A percentile compares a stretch with the other conserved stretches of the same genome.
Evolutionary conservation across 2,329 filamentous ascomycete species (phyloP).

Genomic region (Ophiostoma triangulosporum): DNA sequence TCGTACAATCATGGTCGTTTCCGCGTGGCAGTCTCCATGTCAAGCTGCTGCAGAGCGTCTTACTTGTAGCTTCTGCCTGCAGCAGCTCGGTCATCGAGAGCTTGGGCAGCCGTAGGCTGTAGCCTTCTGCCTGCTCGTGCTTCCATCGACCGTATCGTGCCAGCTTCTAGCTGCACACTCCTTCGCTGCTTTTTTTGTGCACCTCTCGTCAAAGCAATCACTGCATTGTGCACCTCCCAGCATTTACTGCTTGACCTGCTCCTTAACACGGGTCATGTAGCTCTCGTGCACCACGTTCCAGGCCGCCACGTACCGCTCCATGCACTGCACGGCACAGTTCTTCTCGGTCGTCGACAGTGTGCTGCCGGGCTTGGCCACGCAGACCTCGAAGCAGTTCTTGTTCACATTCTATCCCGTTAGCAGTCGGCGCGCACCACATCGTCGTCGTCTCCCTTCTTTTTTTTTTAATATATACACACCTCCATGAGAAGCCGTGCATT

Average conservation of each 20-base stretch:
- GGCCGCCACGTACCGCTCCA: conserved; percentile 72
- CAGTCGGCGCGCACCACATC: too few species aligned
- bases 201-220: too few species aligned
- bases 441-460: background rate
- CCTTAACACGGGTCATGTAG: conserved; percentile 44
- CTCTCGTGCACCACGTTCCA: conserved; percentile 63
- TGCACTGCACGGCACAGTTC: conserved; percentile 60
- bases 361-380: conserved; percentile 54
- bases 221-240: too few species aligned
- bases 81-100: too few species aligned
- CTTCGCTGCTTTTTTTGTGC: too few species aligned
- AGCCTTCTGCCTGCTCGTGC: too few species aligned
- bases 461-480: background rate
- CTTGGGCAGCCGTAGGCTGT: too few species aligned
- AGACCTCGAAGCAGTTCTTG: conserved; percentile 68
- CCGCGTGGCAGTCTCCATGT: background rate
- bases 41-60: background rate
- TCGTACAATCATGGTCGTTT: background rate
- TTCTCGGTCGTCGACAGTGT: conserved; percentile 55
- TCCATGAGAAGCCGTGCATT: background rate
- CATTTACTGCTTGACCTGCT: conserved; percentile 28
- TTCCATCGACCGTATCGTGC: too few species aligned
- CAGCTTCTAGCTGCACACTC: too few species aligned
- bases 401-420: conserved; percentile 52
- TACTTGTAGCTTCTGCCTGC: background rate